A percentile compares a stretch with the other conserved stretches of the same genome.
Evolutionary conservation across 2,329 filamentous ascomycete genomes (phyloP).

Genomic region (Emmonsiellopsis sp.): DNA sequence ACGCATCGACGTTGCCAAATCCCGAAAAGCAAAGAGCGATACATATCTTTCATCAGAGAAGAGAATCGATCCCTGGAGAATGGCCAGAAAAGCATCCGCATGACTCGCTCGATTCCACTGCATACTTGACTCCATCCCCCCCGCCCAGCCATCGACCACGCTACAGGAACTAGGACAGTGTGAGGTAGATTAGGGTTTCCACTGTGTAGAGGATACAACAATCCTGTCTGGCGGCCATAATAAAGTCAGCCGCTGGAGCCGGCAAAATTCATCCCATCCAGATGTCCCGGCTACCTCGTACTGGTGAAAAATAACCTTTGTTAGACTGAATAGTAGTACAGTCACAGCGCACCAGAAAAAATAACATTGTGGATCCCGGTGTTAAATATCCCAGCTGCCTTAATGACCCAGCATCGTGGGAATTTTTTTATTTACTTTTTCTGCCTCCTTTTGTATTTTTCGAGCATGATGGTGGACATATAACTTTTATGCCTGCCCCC

Average conservation of each 20-base stretch:
- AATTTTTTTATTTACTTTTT: not conserved
- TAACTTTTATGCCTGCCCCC: not conserved
- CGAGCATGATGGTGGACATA: not conserved
- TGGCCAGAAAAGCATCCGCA: too few relatives aligned
- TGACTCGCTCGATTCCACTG: too few relatives aligned
- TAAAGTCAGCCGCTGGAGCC: conserved; percentile 2
- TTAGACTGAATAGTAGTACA: not conserved
- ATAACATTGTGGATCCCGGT: not conserved
- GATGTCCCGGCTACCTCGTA: conserved; percentile 1
- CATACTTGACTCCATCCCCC: too few relatives aligned
- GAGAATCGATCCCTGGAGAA: too few relatives aligned
- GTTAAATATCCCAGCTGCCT: not conserved
- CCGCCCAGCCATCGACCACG: too few relatives aligned
- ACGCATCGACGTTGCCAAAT: too few relatives aligned
- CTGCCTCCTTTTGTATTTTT: not conserved
- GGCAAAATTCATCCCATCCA: not conserved
- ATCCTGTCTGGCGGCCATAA: not conserved
- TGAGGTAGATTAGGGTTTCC: not conserved
- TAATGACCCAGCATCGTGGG: not conserved
- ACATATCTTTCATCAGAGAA: too few relatives aligned
- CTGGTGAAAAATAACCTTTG: not conserved
- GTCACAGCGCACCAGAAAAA: not conserved
- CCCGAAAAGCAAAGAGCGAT: too few relatives aligned
- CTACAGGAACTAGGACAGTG: not conserved
- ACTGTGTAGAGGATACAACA: not conserved